These are phyloP conservation scores for Solanum piurae DNA, from an alignment of 257 asterid species.

Conservation along the genomic window DNA sequence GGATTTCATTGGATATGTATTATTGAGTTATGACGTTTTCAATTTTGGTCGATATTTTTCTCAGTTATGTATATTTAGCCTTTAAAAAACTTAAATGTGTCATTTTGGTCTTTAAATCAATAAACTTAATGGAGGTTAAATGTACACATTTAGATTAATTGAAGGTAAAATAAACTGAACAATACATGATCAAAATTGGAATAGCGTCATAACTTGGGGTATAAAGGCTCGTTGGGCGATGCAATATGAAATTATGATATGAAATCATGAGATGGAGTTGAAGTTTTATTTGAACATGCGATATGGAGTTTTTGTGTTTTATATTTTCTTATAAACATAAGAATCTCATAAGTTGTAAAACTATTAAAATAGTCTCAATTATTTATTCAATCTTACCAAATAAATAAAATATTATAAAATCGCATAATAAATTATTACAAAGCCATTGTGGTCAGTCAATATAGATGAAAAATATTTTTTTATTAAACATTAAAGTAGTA, in stretches of 20 bases:
- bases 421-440: neutral
- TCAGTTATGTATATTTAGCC: neutral
- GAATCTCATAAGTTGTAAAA: too few relatives aligned
- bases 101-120: neutral
- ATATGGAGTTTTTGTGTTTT: too few relatives aligned
- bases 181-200: neutral
- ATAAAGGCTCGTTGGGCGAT: too few relatives aligned
- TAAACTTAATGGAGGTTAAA: neutral
- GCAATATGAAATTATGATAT: too few relatives aligned
- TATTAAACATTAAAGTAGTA: too few relatives aligned
- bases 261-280: too few relatives aligned
- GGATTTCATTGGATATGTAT: neutral
- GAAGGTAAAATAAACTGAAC: neutral
- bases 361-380: too few relatives aligned
- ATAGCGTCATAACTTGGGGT: too few relatives aligned
- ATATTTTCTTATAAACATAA: neutral
- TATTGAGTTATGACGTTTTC: neutral
- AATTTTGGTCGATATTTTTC: neutral
- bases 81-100: neutral
- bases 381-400: neutral
- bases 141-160: neutral
- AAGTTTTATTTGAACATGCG: too few relatives aligned
- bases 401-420: too few relatives aligned
- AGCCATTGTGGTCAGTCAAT: neutral
- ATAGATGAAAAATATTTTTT: neutral